phyloP scores from a whole-genome alignment of 768 basidiomycete genomes.

The Peribolospora kevripleyi region DNA sequence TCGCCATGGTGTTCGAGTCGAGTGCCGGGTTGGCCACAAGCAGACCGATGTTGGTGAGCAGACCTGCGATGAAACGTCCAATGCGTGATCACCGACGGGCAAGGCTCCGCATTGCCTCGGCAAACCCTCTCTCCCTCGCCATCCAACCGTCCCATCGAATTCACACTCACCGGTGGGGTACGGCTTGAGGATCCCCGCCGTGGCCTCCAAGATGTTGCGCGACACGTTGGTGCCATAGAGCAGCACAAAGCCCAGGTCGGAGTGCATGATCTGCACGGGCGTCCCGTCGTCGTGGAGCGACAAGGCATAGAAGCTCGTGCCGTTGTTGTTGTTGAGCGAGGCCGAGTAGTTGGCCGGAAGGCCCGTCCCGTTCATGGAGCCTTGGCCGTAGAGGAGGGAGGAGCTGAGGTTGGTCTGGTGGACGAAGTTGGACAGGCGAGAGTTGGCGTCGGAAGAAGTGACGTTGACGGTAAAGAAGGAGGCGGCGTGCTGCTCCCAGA shows the following conservation, averaged over 20 bases:
- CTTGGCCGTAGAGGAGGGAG: conserved; percentile 14
- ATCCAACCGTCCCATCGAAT: not conserved
- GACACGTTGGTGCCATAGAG: conserved; percentile 24
- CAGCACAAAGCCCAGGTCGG: conserved; percentile 25
- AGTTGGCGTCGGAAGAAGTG: conserved; percentile 14
- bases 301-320: conserved; percentile 24
- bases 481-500: conserved; percentile 23
- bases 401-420: conserved; percentile 19
- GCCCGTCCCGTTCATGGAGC: conserved; percentile 7
- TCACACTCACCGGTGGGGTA: conserved; percentile 23
- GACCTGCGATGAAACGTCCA: conserved; percentile 12
- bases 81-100: not conserved
- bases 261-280: conserved; percentile 25
- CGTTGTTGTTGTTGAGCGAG: conserved; percentile 7
- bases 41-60: conserved; percentile 28
- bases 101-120: not conserved
- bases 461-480: conserved; percentile 23
- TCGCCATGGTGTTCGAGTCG: conserved; percentile 24
- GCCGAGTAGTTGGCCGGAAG: not conserved
- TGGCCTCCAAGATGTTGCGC: conserved; percentile 20
- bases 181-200: conserved; percentile 23
- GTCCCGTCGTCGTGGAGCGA: conserved; percentile 22
- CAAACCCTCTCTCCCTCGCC: not conserved
- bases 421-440: conserved; percentile 22
- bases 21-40: conserved; percentile 28